Percentiles rank a stretch among this genome's conserved stretches.
Evolutionary conservation across 2,329 filamentous ascomycete genomes (phyloP).

Genomic region (Fusarium anguioides): DNA sequence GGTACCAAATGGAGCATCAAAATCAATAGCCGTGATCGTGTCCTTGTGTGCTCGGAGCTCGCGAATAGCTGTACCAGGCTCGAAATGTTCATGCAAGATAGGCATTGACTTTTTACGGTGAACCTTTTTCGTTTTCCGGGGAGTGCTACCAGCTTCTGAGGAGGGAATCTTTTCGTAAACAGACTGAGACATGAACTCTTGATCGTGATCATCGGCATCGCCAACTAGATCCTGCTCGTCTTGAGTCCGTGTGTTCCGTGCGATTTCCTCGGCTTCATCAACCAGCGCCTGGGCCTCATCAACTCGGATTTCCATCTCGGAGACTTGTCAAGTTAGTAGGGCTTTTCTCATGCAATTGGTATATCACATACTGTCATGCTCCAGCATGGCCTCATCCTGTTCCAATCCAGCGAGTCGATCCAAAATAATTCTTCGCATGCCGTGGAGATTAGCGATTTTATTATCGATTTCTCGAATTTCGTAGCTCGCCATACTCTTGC

Average conservation of each 20-base stretch:
- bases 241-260: conserved; percentile 62
- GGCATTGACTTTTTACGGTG: conserved; percentile 87
- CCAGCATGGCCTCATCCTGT: conserved; percentile 88
- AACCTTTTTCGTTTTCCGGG: conserved; percentile 63
- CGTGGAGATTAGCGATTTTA: conserved; percentile 92
- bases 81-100: conserved; percentile 93
- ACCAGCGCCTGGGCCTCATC: conserved; percentile 70
- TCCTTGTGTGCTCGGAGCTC: conserved; percentile 92
- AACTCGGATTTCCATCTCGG: conserved; percentile 70
- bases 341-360: not conserved
- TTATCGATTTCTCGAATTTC: conserved; percentile 97
- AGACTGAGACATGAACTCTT: conserved; percentile 94
- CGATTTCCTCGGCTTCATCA: conserved; percentile 68
- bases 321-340: conserved; percentile 60
- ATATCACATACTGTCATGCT: conserved; percentile 79
- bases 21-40: conserved; percentile 89
- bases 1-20: conserved; percentile 96
- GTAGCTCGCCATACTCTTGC: conserved; percentile 97
- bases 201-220: conserved; percentile 60
- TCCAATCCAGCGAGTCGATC: conserved; percentile 88
- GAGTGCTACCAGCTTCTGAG: conserved; percentile 58
- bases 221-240: conserved; percentile 65
- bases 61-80: conserved; percentile 87
- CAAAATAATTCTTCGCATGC: conserved; percentile 91
- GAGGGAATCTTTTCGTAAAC: conserved; percentile 92